Conservation (phyloP, 441 rosid genomes). For the Gossypium gossypioides region DNA sequence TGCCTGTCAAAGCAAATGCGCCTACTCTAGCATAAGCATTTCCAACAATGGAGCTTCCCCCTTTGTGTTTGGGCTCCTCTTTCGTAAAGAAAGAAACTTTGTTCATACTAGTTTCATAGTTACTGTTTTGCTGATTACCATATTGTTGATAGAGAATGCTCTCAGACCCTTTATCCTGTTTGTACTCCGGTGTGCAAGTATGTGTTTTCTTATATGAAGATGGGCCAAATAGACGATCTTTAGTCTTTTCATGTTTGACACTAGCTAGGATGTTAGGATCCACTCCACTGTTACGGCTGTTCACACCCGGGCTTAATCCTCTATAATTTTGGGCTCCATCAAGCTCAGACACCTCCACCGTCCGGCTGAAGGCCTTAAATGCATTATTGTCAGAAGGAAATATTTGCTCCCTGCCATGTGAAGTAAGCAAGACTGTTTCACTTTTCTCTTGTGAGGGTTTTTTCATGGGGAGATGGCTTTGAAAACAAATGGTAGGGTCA, state of each 20-base stretch:
- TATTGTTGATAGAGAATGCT: conserved; percentile 12
- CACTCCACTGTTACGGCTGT: conserved; percentile 3
- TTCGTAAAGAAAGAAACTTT: conserved; percentile 2
- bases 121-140: conserved; percentile 7
- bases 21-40: conserved; percentile 14
- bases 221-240: conserved; percentile 12
- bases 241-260: conserved; percentile 16
- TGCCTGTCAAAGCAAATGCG: conserved; percentile 18
- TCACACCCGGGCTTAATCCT: neutral
- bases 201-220: conserved; percentile 17
- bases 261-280: conserved; percentile 12
- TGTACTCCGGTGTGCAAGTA: conserved; percentile 13
- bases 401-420: conserved; percentile 22
- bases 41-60: conserved; percentile 14
- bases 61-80: conserved; percentile 12
- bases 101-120: conserved; percentile 16
- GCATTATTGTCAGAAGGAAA: conserved; percentile 18
- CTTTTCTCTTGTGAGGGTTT: conserved; percentile 17
- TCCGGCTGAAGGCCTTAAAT: conserved; percentile 17
- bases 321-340: conserved; percentile 8
- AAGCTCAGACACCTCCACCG: conserved; percentile 11
- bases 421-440: conserved; percentile 18
- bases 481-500: conserved; percentile 18
- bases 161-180: conserved; percentile 18
- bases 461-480: conserved; percentile 2